These are phyloP conservation scores for Pouteria campechiana DNA, from an alignment of 179 eudicot species.

Conservation along the genomic window DNA sequence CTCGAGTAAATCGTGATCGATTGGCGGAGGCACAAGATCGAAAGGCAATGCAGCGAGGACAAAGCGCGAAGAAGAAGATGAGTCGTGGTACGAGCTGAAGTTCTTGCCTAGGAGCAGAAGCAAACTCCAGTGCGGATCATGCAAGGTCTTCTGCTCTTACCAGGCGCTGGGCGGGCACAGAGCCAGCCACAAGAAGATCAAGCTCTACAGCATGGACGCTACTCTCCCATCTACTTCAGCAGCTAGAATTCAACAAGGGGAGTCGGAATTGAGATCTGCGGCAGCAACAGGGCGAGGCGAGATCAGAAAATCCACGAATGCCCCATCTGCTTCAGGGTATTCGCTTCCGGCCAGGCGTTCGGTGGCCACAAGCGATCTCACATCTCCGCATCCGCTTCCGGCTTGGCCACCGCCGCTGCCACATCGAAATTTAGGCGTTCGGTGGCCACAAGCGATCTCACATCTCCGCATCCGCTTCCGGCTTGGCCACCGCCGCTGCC, in stretches of 20 bases:
- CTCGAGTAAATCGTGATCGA: too few relatives aligned
- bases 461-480: conserved; percentile 2
- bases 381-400: conserved; percentile 7
- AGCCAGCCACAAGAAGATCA: conserved; percentile 20
- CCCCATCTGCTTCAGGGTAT: conserved; percentile 58
- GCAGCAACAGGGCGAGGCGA: neutral
- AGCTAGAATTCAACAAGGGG: neutral
- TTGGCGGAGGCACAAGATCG: conserved; percentile 40
- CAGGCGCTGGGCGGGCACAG: conserved; percentile 32
- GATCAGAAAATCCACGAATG: conserved; percentile 53
- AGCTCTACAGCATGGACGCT: too few relatives aligned
- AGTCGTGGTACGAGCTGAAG: too few relatives aligned
- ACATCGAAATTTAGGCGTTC: conserved; percentile 30
- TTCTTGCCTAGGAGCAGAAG: too few relatives aligned
- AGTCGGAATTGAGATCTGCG: neutral
- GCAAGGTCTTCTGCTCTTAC: conserved; percentile 22
- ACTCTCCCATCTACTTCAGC: too few relatives aligned
- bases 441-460: conserved; percentile 91
- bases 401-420: too few relatives aligned
- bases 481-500: too few relatives aligned
- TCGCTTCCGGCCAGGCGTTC: conserved; percentile 67
- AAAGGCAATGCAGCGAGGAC: conserved; percentile 42
- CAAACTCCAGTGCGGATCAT: conserved; percentile 16
- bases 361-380: conserved; percentile 91
- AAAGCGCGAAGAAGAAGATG: conserved; percentile 38